Conservation (phyloP, 2,329 filamentous ascomycete genomes). For the Cladosporium velox region DNA sequence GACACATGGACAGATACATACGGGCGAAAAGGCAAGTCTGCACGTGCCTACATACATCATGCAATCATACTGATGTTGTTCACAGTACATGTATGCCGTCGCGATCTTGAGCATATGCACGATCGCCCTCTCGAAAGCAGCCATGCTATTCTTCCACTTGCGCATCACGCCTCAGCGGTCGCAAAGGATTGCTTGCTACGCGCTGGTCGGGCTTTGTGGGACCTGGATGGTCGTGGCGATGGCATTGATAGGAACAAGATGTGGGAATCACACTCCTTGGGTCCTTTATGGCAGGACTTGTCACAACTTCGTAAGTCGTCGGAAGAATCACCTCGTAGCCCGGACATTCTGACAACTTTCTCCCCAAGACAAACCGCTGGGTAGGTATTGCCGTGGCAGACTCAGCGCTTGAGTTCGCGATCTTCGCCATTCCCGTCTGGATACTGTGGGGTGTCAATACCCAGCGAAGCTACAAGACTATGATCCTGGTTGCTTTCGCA, state of each 20-base stretch:
- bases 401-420: conserved; percentile 26
- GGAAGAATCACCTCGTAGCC: neutral
- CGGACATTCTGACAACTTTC: neutral
- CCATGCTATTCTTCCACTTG: conserved; percentile 30
- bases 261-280: neutral
- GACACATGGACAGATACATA: conserved; percentile 22
- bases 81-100: conserved; percentile 27
- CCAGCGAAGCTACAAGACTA: conserved; percentile 24
- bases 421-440: conserved; percentile 31
- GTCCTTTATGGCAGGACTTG: conserved; percentile 22
- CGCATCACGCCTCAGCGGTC: conserved; percentile 27
- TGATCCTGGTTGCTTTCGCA: conserved; percentile 28
- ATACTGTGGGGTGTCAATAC: conserved; percentile 29
- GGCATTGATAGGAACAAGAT: conserved; percentile 11
- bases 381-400: conserved; percentile 29
- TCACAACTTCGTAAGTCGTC: conserved; percentile 21
- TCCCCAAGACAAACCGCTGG: conserved; percentile 24
- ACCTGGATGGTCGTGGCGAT: conserved; percentile 24
- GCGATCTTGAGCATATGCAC: conserved; percentile 29
- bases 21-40: conserved; percentile 25
- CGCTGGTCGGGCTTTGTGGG: conserved; percentile 23
- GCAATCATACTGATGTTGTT: conserved; percentile 2
- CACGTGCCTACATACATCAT: neutral
- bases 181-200: conserved; percentile 26
- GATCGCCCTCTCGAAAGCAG: conserved; percentile 28